Evolutionary conservation across 2,329 filamentous ascomycete genomes (phyloP), one percentile per base, ranked within the genome.

Genomic region (Xylaria sp.): DNA sequence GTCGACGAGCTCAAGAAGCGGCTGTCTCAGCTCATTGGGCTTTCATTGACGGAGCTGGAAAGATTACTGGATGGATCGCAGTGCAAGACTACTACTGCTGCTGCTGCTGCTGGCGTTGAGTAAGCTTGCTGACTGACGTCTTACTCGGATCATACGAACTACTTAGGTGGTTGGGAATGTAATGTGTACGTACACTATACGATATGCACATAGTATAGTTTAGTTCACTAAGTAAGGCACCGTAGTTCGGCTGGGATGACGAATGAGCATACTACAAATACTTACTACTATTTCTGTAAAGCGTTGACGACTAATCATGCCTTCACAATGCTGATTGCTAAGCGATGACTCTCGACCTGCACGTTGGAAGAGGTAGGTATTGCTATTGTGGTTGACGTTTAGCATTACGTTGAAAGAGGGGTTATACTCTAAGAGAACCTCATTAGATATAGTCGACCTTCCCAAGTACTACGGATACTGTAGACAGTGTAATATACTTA

Each of bases 1-100:
- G 59, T 75, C 2, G 73, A 75, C 21, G 73, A 75, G 60, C 66
- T 75, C n/a, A 69, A 73, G 55, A 70, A 64, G 51, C 62, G 73
- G 35, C 63, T 75, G 12, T 74, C 72, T 9, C 62, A 61, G 33
- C 67, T 75, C 23, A 67, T 75, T 12, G 72, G 70, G 1, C 69
- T 74, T 8, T 75, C 72, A 33, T 47, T 74, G 45, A 67, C 64
- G 25, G 72, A 75, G 53, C 51, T 75, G 8, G 72, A 75, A 57
- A 64, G 53, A 57, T 50, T 73, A 53, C 74, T 75, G 46, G 72
- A 74, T 15, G 63, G 60, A 19, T 62, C 69, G 7, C 52, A 61
- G 31, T 65, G 63, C 31, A 54, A 31, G 40, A 28, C 53, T 25
- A 49, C 28, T 1, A 40, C 33, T 28, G 15, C 61, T 2, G 42